Percentiles rank a stretch among this genome's conserved stretches.
These are phyloP conservation scores for Coprinopsis strossmayeri DNA, from an alignment of 768 basidiomycete genomes.

Conservation along the genomic window DNA sequence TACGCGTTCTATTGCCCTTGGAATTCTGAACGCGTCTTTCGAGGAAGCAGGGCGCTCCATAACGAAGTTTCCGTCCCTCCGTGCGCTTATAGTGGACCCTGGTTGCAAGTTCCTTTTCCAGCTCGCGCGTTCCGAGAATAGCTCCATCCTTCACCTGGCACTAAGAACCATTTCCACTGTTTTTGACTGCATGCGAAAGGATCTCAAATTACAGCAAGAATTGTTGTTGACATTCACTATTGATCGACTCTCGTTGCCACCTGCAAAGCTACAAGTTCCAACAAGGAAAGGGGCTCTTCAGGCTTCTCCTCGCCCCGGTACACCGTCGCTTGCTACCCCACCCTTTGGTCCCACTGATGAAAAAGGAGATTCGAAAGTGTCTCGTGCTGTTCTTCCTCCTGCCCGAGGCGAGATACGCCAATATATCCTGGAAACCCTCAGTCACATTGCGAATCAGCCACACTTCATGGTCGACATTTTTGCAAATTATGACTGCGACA, in stretches of 20 bases:
- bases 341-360: constrained; percentile 34
- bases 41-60: constrained; percentile 78
- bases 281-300: constrained; percentile 29
- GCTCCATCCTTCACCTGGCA: constrained; percentile 68
- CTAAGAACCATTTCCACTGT: constrained; percentile 85
- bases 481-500: constrained; percentile 94
- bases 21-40: constrained; percentile 81
- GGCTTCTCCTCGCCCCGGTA: constrained; percentile 46
- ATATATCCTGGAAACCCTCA: constrained; percentile 82
- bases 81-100: constrained; percentile 72
- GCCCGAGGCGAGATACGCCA: constrained; percentile 86
- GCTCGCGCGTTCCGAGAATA: constrained; percentile 87
- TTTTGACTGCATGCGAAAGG: constrained; percentile 77
- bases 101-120: constrained; percentile 98
- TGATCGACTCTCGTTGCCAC: constrained; percentile 76
- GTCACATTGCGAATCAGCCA: constrained; percentile 72
- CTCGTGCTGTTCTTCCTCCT: constrained; percentile 58
- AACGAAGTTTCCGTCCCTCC: constrained; percentile 70
- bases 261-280: constrained; percentile 13
- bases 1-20: constrained; percentile 82
- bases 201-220: constrained; percentile 92
- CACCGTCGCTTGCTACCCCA: constrained; percentile 39
- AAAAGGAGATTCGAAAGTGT: constrained; percentile 32
- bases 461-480: constrained; percentile 96
- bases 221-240: constrained; percentile 92